phyloP scores from a whole-genome alignment of 2,329 filamentous ascomycete genomes.

The Colletotrichum cordylinicola region DNA sequence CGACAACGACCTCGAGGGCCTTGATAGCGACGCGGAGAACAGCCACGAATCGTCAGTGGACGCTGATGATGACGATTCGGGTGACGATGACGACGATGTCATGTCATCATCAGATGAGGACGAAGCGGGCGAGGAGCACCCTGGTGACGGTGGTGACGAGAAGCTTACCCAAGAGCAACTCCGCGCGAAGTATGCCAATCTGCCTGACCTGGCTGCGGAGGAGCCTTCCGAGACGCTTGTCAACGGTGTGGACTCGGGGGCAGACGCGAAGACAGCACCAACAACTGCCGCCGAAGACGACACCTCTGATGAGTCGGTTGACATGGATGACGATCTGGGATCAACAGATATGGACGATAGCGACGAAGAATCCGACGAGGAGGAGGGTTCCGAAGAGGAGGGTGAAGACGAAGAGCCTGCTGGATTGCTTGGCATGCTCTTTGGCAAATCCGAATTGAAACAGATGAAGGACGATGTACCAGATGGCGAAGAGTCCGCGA shows the following conservation, averaged over 20 bases:
- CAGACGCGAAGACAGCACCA: neutral
- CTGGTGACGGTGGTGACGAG: slow-evolving; percentile 60
- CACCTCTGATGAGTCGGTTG: slow-evolving; percentile 68
- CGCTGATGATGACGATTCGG: slow-evolving; percentile 43
- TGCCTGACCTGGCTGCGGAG: slow-evolving; percentile 53
- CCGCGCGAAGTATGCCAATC: slow-evolving; percentile 70
- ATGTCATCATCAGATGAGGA: slow-evolving; percentile 71
- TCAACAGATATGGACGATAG: slow-evolving; percentile 59
- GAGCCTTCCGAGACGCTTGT: slow-evolving; percentile 26
- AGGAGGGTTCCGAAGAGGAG: slow-evolving; percentile 30
- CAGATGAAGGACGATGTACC: slow-evolving; percentile 47
- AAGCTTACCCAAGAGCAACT: slow-evolving; percentile 73
- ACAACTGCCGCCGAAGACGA: slow-evolving; percentile 46
- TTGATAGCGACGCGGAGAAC: slow-evolving; percentile 37
- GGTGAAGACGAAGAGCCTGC: slow-evolving; percentile 46
- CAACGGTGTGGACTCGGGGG: slow-evolving; percentile 17
- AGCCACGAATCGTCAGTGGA: slow-evolving; percentile 46
- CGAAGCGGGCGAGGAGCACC: slow-evolving; percentile 52
- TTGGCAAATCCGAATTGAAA: slow-evolving; percentile 63
- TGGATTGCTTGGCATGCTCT: slow-evolving; percentile 62
- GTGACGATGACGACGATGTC: slow-evolving; percentile 43
- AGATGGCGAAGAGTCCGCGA: slow-evolving; percentile 29
- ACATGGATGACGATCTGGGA: slow-evolving; percentile 72
- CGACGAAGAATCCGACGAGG: slow-evolving; percentile 51
- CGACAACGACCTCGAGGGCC: slow-evolving; percentile 41